Evolutionary conservation across 345 rosid genomes (phyloP).

Genomic region (Murraya koenigii): DNA sequence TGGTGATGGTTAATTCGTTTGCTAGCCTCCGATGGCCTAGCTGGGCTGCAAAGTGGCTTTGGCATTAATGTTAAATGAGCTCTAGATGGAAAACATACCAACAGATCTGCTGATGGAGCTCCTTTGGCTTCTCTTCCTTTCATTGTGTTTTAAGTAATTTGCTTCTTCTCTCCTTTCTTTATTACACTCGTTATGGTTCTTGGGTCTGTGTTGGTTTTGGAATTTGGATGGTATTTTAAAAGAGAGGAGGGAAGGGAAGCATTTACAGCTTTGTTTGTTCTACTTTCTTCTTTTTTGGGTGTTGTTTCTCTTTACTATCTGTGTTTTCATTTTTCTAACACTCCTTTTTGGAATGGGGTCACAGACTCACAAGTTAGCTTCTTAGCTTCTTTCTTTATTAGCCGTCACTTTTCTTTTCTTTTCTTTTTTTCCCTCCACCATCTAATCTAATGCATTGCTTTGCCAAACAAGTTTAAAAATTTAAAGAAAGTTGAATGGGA

Average conservation of each 20-base stretch:
- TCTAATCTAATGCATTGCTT: neutral
- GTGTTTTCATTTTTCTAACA: constrained; percentile 15
- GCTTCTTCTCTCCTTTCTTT: constrained; percentile 14
- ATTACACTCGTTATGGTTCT: neutral
- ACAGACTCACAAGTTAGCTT: constrained; percentile 29
- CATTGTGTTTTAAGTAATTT: constrained; percentile 32
- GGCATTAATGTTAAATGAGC: constrained; percentile 63
- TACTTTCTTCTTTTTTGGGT: constrained; percentile 14
- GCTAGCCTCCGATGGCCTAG: constrained; percentile 44
- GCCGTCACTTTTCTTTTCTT: constrained; percentile 30
- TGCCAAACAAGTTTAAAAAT: constrained; percentile 11
- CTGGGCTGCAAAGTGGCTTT: constrained; percentile 74
- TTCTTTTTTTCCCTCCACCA: neutral
- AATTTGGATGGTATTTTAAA: constrained; percentile 18
- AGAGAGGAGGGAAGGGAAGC: constrained; percentile 27
- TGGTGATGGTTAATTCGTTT: constrained; percentile 40
- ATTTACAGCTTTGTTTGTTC: constrained; percentile 27
- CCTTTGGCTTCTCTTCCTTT: constrained; percentile 63
- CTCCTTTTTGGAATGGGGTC: constrained; percentile 42
- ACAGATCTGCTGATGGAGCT: constrained; percentile 67
- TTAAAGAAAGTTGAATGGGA: constrained; percentile 1
- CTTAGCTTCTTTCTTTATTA: constrained; percentile 23
- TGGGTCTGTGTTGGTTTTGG: constrained; percentile 11
- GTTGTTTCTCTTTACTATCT: constrained; percentile 18
- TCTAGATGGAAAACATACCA: constrained; percentile 86